Conservation (phyloP, 225 moss, liverwort and hornwort genomes). For the Antitrichia curtipendula region DNA sequence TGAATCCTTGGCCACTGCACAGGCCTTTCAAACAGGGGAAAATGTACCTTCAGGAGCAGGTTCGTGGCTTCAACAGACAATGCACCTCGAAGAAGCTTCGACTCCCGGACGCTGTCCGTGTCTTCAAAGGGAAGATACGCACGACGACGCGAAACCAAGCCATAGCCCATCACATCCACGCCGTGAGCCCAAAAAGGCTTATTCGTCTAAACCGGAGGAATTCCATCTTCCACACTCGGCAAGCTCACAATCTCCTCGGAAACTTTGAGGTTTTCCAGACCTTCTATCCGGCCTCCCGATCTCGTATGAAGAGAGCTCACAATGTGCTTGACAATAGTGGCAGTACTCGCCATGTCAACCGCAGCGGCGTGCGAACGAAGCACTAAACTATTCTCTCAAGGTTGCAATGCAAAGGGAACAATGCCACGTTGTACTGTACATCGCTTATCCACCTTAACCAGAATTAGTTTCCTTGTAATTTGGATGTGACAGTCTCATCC, state of each 20-base stretch:
- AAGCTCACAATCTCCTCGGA: neutral
- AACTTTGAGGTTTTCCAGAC: neutral
- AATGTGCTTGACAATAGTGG: constrained; percentile 7
- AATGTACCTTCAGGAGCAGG: constrained; percentile 33
- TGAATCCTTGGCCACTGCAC: neutral
- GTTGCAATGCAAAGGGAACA: too few species aligned
- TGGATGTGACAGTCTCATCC: too few species aligned
- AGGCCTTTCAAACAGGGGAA: neutral
- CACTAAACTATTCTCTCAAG: too few species aligned
- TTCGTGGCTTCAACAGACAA: constrained; percentile 39
- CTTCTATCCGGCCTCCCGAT: neutral
- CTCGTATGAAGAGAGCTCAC: constrained; percentile 1
- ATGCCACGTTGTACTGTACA: too few species aligned
- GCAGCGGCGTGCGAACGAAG: constrained; percentile 20
- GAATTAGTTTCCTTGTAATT: too few species aligned
- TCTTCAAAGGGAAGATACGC: constrained; percentile 50
- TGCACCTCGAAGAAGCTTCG: constrained; percentile 45
- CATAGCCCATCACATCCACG: constrained; percentile 58
- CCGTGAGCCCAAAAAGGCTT: constrained; percentile 91
- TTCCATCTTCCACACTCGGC: constrained; percentile 29
- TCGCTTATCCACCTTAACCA: too few species aligned
- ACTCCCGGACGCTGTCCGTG: constrained; percentile 3
- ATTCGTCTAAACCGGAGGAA: constrained; percentile 51
- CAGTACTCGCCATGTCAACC: constrained; percentile 14
- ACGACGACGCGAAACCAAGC: constrained; percentile 49